phyloP scores from a whole-genome alignment of 352 stramenopile genomes.

The Phytophthora capsici region DNA sequence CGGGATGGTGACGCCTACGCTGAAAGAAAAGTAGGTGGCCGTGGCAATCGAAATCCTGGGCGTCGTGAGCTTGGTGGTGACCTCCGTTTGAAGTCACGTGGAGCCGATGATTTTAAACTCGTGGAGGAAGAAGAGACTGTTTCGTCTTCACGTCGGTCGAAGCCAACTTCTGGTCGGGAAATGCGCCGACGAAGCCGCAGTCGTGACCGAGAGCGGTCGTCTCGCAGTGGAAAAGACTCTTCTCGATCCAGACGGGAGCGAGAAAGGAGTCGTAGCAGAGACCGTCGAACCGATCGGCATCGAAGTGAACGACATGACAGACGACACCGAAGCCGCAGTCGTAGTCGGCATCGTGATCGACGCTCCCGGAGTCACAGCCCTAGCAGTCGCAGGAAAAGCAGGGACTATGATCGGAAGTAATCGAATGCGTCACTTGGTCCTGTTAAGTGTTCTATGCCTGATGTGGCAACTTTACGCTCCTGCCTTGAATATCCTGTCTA shows the following conservation, averaged over 20 bases:
- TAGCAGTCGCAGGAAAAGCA: slow-evolving; percentile 11
- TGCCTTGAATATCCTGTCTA: too few relatives aligned
- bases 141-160: slow-evolving; percentile 13
- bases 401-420: slow-evolving; percentile 4
- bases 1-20: slow-evolving; percentile 50
- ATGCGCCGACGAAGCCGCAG: slow-evolving; percentile 30
- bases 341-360: slow-evolving; percentile 17
- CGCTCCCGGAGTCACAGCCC: slow-evolving; percentile 24
- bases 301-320: slow-evolving; percentile 25
- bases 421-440: too few relatives aligned
- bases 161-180: slow-evolving; percentile 7
- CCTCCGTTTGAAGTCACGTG: slow-evolving; percentile 53
- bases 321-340: slow-evolving; percentile 21
- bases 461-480: too few relatives aligned
- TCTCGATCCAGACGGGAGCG: slow-evolving; percentile 22
- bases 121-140: slow-evolving; percentile 50
- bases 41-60: slow-evolving; percentile 14
- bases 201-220: slow-evolving; percentile 18
- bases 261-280: slow-evolving; percentile 14
- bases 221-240: slow-evolving; percentile 12
- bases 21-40: slow-evolving; percentile 37
- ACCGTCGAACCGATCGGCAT: slow-evolving; percentile 11
- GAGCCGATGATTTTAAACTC: slow-evolving; percentile 47
- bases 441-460: too few relatives aligned
- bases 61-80: slow-evolving; percentile 40